A percentile compares a stretch with the other conserved stretches of the same genome.
Evolutionary conservation across 1,284 basidiomycete species (phyloP).

Genomic region (Phylloporus sp.): DNA sequence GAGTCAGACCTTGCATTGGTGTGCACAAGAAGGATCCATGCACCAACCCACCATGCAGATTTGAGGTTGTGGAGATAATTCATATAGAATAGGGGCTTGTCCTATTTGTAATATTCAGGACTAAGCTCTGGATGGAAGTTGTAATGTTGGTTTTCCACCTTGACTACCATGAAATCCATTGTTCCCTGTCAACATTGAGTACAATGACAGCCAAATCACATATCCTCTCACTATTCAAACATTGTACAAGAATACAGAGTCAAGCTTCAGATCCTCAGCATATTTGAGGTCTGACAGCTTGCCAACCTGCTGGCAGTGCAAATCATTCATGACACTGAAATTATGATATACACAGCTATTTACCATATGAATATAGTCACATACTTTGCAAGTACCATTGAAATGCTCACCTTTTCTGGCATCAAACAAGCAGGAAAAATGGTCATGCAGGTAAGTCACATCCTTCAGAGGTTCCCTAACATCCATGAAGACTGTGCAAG

Average conservation of each 20-base stretch:
- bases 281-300: conserved; percentile 24
- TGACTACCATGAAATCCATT: conserved; percentile 21
- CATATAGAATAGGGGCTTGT: conserved; percentile 5
- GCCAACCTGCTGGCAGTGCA: not conserved
- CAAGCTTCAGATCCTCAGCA: conserved; percentile 11
- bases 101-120: too few species aligned
- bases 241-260: not conserved
- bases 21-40: conserved; percentile 21
- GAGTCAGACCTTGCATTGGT: too few species aligned
- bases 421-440: not conserved
- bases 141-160: conserved; percentile 6
- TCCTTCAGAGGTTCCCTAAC: conserved; percentile 1
- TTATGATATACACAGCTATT: not conserved
- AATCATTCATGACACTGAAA: not conserved
- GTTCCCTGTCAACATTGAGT: conserved; percentile 21
- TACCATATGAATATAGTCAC: not conserved
- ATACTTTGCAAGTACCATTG: not conserved
- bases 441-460: not conserved
- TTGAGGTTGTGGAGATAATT: conserved; percentile 22
- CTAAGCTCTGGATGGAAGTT: not conserved
- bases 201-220: too few species aligned
- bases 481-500: conserved; percentile 16
- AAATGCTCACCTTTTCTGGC: not conserved
- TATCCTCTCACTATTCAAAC: conserved; percentile 15
- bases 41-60: conserved; percentile 16